Evolutionary conservation across 148 eudicot genomes (phyloP).

Genomic region (Heliosperma pusillum): DNA sequence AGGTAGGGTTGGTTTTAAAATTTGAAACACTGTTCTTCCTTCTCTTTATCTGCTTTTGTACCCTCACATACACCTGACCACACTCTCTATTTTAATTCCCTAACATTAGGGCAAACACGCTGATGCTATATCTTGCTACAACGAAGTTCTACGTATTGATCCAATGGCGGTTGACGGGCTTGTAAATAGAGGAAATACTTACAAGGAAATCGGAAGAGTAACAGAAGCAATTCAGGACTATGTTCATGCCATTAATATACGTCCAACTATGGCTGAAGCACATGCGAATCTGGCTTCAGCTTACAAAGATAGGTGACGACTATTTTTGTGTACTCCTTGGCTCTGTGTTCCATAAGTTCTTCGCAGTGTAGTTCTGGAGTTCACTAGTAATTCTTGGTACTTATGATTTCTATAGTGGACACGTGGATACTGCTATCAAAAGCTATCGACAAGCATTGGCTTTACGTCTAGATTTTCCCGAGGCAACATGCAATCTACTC

Average conservation of each 20-base stretch:
- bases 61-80: neutral
- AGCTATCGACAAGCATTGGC: constrained; percentile 78
- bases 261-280: constrained; percentile 97
- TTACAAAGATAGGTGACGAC: constrained; percentile 86
- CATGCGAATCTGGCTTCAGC: constrained; percentile 97
- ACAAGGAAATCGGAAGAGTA: constrained; percentile 87
- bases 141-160: constrained; percentile 87
- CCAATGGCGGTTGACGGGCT: constrained; percentile 95
- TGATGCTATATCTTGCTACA: constrained; percentile 93
- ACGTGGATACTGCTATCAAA: constrained; percentile 77
- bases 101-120: constrained; percentile 68
- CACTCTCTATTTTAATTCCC: neutral
- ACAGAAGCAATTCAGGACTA: constrained; percentile 94
- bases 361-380: neutral
- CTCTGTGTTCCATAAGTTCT: neutral
- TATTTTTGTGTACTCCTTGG: neutral
- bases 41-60: no score
- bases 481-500: constrained; percentile 93
- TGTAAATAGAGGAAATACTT: constrained; percentile 93
- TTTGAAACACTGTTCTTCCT: neutral
- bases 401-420: constrained; percentile 49
- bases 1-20: constrained; percentile 39
- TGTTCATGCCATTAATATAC: constrained; percentile 62
- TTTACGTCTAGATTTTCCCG: constrained; percentile 83
- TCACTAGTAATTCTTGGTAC: neutral